Evolutionary conservation across 139 green algal genomes (phyloP), one percentile per base, ranked within the genome.

Genomic region (Edaphochlamys debaryana): DNA sequence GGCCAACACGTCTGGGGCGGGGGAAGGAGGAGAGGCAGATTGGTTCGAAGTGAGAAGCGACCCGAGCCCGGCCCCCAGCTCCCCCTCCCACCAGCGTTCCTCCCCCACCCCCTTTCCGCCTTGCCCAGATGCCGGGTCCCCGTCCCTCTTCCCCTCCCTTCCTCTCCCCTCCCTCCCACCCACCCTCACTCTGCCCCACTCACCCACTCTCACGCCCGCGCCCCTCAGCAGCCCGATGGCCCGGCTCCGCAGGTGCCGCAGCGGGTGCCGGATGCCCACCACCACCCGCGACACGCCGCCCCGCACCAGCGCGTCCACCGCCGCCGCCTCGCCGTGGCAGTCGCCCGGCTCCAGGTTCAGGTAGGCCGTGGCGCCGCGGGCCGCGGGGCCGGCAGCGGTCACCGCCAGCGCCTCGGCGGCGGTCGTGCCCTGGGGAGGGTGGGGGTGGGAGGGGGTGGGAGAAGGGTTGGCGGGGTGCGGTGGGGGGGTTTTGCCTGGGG

Each of bases 281-380:
- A 99, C 96, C 32, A 98, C 96, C 0, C 96, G 92, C 0, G 37
- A 58, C 22, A 99, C 93, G 27, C 95, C 94, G 19, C 85, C 90
- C 3, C 79, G n/a, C 0, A 98, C 29, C 32, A 99, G 90, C 32
- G 93, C 91, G 1, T 89, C 54, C 37, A 98, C 83, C 19, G 88
- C 91, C 23, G 89, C 84, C 13, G 82, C 67, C 42, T 99, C 96
- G 25, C 96, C 96, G 73, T 98, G 92, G 91, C 94, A 97, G 79
- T 98, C 93, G 0, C 93, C 94, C 13, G 1, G 90, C 79, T 99
- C 97, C 23, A 99, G 86, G 78, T 99, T 99, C 1, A 99, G 79
- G 89, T 99, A 99, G 0, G 95, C 95, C 40, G 93, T 98, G 48
- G 45, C 79, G 22, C 92, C 94, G 17, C 22, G 58, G 0, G 91